Conservation (phyloP, 2,329 filamentous ascomycete genomes). For the Cercospora sojina region DNA sequence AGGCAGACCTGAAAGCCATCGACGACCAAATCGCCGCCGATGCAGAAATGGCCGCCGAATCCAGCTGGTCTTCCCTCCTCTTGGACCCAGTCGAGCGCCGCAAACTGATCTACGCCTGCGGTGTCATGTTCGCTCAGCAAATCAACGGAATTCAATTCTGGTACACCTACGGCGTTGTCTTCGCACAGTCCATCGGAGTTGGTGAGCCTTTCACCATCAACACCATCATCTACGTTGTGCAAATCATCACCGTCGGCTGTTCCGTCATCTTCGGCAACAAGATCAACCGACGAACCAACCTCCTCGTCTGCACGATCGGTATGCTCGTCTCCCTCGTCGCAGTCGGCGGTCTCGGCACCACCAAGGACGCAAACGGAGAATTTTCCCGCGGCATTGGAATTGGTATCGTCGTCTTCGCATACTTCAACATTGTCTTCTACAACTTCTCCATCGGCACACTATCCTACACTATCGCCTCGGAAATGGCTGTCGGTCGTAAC, state of each 20-base stretch:
- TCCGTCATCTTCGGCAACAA: slow-evolving; percentile 28
- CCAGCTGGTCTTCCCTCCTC: slow-evolving; percentile 44
- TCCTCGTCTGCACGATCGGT: slow-evolving; percentile 26
- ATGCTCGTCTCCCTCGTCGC: slow-evolving; percentile 25
- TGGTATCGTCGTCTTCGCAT: slow-evolving; percentile 26
- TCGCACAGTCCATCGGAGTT: slow-evolving; percentile 27
- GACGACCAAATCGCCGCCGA: slow-evolving; percentile 25
- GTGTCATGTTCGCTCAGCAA: slow-evolving; percentile 50
- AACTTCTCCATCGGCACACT: slow-evolving; percentile 28
- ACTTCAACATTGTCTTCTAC: slow-evolving; percentile 29
- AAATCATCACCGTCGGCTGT: slow-evolving; percentile 26
- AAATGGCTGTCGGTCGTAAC: slow-evolving; percentile 52
- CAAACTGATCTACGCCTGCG: slow-evolving; percentile 49
- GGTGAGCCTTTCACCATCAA: slow-evolving; percentile 29
- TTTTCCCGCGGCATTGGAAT: slow-evolving; percentile 25
- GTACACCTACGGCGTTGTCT: slow-evolving; percentile 29
- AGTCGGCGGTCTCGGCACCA: slow-evolving; percentile 29
- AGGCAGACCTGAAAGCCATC: slow-evolving; percentile 22
- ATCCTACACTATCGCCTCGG: slow-evolving; percentile 36
- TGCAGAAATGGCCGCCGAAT: slow-evolving; percentile 31
- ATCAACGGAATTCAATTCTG: slow-evolving; percentile 51
- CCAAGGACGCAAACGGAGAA: slow-evolving; percentile 16
- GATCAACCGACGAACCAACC: slow-evolving; percentile 23
- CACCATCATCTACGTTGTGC: slow-evolving; percentile 28
- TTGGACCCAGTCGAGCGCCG: slow-evolving; percentile 49